Base-by-base conservation (phyloP, 2,329 filamentous ascomycete genomes). In the Aspergillus vadensis region DNA sequence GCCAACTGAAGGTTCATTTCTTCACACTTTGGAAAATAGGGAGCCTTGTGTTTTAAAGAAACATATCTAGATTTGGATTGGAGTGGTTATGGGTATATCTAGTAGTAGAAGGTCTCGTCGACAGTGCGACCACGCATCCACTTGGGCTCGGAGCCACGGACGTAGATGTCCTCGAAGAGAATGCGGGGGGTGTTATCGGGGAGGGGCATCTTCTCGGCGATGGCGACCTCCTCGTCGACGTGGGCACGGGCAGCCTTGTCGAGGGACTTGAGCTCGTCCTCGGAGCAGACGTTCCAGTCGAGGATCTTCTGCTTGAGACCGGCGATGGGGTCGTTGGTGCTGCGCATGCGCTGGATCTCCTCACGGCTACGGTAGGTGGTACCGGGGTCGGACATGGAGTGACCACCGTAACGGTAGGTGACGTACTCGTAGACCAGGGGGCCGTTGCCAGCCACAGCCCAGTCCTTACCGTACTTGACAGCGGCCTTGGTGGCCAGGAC, bases 321-420 rank as follows among this genome's bases (percentile, higher is more conserved):
- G 73, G 93, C 92, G 75, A 99, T 99, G 69, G 95, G 92, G 82
- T 99, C 95, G 82, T 98, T 91, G 82, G 95, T 99, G 72, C 91
- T 96, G 75, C 95, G 91, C 95, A 99, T 99, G 80, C 94, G 93
- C 85, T 97, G 94, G 76, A 99, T 97, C 84, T 99, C 95, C 85
- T 99, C 95, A 81, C 95, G 92, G 71, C 94, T 97, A 80, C 93
- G 90, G 90, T 99, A 99, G 73, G 95, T 98, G 79, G 95, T 99
- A 79, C 95, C 95, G 62, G 95, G 95, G 80, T 99, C 95, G 76
- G 94, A 98, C 95, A 99, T 99, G 82, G 92, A 97, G 89, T 99
- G 95, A 70, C 95, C 95, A 78, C 95, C 95, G 80, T 99, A 99
- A 75, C 95, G 88, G 89, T 99, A 99, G 72, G 95, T 99, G 75